Evolutionary conservation across 2,329 filamentous ascomycete genomes (phyloP).

Genomic region (Trichophaea hybrida): DNA sequence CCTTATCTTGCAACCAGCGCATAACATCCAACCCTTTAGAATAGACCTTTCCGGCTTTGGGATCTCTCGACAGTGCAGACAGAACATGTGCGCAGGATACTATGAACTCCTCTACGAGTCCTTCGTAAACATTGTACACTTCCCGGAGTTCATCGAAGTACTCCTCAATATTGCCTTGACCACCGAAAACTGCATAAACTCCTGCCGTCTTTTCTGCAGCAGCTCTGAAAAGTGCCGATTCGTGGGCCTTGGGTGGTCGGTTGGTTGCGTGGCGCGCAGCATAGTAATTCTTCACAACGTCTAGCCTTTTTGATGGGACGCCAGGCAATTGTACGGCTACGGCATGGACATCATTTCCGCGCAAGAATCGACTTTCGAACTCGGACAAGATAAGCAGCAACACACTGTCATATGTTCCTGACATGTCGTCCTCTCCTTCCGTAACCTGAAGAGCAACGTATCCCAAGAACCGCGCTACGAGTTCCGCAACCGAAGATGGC

Average conservation of each 20-base stretch:
- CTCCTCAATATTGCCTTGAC: conserved; percentile 97
- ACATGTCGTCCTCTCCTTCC: conserved; percentile 76
- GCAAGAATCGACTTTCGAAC: conserved; percentile 88
- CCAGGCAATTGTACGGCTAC: conserved; percentile 73
- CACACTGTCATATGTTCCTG: conserved; percentile 82
- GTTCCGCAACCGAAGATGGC: conserved; percentile 85
- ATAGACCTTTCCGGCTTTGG: conserved; percentile 85
- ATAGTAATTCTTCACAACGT: conserved; percentile 84
- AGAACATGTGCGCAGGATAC: conserved; percentile 68
- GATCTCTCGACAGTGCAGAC: conserved; percentile 68
- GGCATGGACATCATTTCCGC: conserved; percentile 91
- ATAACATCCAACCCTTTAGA: conserved; percentile 93
- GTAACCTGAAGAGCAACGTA: conserved; percentile 81
- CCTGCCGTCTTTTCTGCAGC: conserved; percentile 69
- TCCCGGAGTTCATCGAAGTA: conserved; percentile 96
- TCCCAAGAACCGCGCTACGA: conserved; percentile 86
- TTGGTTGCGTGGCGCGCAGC: conserved; percentile 70
- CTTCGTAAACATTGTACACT: conserved; percentile 78
- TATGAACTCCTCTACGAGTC: conserved; percentile 78
- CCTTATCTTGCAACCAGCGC: conserved; percentile 77
- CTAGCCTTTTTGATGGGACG: conserved; percentile 81
- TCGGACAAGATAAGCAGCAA: conserved; percentile 86
- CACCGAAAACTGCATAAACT: conserved; percentile 89
- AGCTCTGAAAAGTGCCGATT: conserved; percentile 82
- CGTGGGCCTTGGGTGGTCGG: conserved; percentile 76